Percentiles rank a stretch among this genome's conserved stretches.
phyloP scores from a whole-genome alignment of 768 basidiomycete genomes.

The Hygrophorus pudorinus region DNA sequence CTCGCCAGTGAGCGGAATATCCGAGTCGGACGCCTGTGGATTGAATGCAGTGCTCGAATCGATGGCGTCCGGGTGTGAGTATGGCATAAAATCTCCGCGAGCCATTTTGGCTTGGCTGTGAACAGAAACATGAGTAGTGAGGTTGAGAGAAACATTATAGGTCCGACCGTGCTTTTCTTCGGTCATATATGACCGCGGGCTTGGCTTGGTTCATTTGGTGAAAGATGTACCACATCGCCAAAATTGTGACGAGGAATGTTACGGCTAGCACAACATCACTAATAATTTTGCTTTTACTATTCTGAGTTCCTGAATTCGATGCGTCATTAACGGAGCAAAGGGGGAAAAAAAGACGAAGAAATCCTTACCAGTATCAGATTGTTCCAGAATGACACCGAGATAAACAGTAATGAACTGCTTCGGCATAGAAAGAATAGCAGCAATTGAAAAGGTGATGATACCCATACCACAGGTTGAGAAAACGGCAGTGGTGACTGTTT shows the following conservation, averaged over 20 bases:
- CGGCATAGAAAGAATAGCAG: slow-evolving; percentile 75
- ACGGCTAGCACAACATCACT: slow-evolving; percentile 58
- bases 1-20: slow-evolving; percentile 33
- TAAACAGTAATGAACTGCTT: slow-evolving; percentile 93
- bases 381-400: slow-evolving; percentile 70
- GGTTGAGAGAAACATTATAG: slow-evolving; percentile 4
- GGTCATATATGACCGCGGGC: slow-evolving; percentile 53
- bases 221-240: slow-evolving; percentile 80
- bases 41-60: slow-evolving; percentile 13
- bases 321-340: neutral
- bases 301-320: slow-evolving; percentile 21
- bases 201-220: slow-evolving; percentile 61
- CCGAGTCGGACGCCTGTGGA: slow-evolving; percentile 25
- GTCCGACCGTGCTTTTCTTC: slow-evolving; percentile 58
- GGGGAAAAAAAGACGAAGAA: slow-evolving; percentile 4
- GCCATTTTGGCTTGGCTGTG: slow-evolving; percentile 45
- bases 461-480: slow-evolving; percentile 87
- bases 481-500: slow-evolving; percentile 72
- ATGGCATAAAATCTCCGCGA: slow-evolving; percentile 15
- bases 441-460: slow-evolving; percentile 65
- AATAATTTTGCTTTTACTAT: slow-evolving; percentile 49
- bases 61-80: slow-evolving; percentile 1
- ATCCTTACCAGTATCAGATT: slow-evolving; percentile 27
- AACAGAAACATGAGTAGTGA: slow-evolving; percentile 2
- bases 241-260: slow-evolving; percentile 61